Conservation (phyloP, 2,329 filamentous ascomycete species). For the Balansia obtecta region DNA sequence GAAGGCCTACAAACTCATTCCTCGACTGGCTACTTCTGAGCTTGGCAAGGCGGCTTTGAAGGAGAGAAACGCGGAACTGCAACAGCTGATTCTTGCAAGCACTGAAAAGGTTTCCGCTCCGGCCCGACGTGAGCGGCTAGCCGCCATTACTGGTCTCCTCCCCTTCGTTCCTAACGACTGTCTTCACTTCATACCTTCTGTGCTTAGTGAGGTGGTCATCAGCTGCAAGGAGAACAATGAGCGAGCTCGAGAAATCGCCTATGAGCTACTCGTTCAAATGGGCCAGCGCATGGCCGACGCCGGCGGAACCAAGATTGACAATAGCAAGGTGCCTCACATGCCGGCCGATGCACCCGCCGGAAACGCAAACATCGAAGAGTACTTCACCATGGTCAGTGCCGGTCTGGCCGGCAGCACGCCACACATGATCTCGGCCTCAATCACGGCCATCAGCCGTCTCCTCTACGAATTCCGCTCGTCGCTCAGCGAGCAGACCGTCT, state of each 20-base stretch:
- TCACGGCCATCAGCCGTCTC: slow-evolving; percentile 86
- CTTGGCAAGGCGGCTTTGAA: slow-evolving; percentile 63
- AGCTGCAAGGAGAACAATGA: slow-evolving; percentile 97
- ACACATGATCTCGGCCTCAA: slow-evolving; percentile 96
- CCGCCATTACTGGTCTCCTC: slow-evolving; percentile 70
- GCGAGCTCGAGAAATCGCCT: slow-evolving; percentile 77
- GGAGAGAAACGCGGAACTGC: slow-evolving; percentile 66
- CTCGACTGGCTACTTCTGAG: slow-evolving; percentile 72
- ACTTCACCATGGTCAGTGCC: slow-evolving; percentile 95
- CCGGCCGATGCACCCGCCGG: slow-evolving; percentile 64
- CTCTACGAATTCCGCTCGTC: slow-evolving; percentile 77
- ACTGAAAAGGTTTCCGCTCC: slow-evolving; percentile 78
- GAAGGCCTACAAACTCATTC: slow-evolving; percentile 97
- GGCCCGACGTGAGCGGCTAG: slow-evolving; percentile 72
- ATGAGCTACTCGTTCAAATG: slow-evolving; percentile 81
- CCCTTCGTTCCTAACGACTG: slow-evolving; percentile 64
- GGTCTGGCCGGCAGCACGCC: slow-evolving; percentile 85
- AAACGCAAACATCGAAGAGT: slow-evolving; percentile 79
- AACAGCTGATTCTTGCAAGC: slow-evolving; percentile 66
- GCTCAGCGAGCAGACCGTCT: slow-evolving; percentile 56
- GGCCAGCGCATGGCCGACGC: slow-evolving; percentile 62
- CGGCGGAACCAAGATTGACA: slow-evolving; percentile 63
- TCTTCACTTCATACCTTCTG: slow-evolving; percentile 84
- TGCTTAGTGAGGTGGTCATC: slow-evolving; percentile 89
- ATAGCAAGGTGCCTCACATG: slow-evolving; percentile 82